Base-by-base conservation (phyloP, 768 basidiomycete genomes). In the Rhizopogon rudus region DNA sequence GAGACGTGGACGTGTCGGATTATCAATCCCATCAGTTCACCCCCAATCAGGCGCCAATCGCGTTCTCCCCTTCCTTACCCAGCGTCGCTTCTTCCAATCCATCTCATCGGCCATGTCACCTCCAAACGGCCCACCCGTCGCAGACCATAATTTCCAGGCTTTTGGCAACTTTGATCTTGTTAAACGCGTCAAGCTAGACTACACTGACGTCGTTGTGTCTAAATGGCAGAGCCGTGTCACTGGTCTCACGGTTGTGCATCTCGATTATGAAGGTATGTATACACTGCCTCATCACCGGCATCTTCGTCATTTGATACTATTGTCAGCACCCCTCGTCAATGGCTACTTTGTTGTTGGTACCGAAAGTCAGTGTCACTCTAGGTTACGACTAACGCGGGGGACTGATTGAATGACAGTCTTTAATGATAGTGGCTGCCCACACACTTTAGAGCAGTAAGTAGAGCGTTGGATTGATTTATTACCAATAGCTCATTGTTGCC, bases 381-480 rank as follows among this genome's bases (percentile, higher is more conserved):
- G 41, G 16, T 37, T 14, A 45, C 35, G 8, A 52, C 12, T 51
- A 10, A n/a, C 20, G 51, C 13, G 2, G 8, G 8, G 33, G 5
- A 16, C 48, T 49, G 29, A 53, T 14, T 49, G 10, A 16, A 29
- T 44, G 37, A 22, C 54, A 95, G 93, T 95, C 67, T 96, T 97
- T 72, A 79, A 96, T 72, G 95, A 97, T 66, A 88, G 85, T 49
- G 96, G 96, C 54, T 90, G 95, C 63, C 96, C 96, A 3, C 96
- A 98, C 70, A 98, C 96, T 1, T 75, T 98, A 40, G 96, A 98
- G 73, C 95, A 98, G 91, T 93, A 65, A 65, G 88, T 75, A 5
- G 22, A 16, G 35, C 37, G 33, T 35, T 37, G 37, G 39, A 39
- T 33, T 22, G 16, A 20, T 50, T 16, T 39, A 31, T 16, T 50